phyloP scores from a whole-genome alignment of 2,329 filamentous ascomycete species.

The Aspergillus ruber region DNA sequence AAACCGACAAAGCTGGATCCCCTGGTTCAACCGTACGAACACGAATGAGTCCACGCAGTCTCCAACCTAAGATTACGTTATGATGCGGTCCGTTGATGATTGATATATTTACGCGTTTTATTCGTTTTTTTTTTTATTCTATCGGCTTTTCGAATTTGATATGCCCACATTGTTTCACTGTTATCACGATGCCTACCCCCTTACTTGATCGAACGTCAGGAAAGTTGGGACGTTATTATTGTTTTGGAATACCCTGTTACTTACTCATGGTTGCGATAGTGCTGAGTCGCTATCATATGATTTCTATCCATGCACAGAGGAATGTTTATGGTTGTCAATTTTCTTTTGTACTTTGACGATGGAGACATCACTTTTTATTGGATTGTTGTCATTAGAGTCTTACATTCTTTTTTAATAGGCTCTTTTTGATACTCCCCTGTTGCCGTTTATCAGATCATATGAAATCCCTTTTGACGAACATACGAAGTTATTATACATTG shows the following conservation, averaged over 20 bases:
- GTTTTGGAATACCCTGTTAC: constrained; percentile 13
- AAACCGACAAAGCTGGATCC: constrained; percentile 43
- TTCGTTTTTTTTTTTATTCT: constrained; percentile 3
- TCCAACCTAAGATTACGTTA: background rate
- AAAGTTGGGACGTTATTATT: constrained; percentile 3
- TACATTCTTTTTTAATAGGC: background rate
- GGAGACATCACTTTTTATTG: background rate
- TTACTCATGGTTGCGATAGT: constrained; percentile 7
- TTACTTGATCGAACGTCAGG: too few species aligned
- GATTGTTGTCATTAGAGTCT: background rate
- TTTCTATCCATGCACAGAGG: background rate
- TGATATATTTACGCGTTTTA: constrained; percentile 1
- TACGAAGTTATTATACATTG: constrained; percentile 10
- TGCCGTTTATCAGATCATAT: constrained; percentile 6
- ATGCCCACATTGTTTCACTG: background rate
- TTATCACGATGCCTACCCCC: background rate
- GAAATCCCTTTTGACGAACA: constrained; percentile 13
- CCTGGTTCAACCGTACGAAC: constrained; percentile 39
- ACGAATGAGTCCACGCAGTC: constrained; percentile 19
- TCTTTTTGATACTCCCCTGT: background rate
- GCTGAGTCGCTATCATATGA: constrained; percentile 1
- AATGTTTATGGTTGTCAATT: background rate
- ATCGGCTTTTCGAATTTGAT: constrained; percentile 1
- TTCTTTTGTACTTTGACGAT: background rate
- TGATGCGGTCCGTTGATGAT: background rate